Conservation (phyloP, 2,329 filamentous ascomycete species). For the Fusarium paranaense region DNA sequence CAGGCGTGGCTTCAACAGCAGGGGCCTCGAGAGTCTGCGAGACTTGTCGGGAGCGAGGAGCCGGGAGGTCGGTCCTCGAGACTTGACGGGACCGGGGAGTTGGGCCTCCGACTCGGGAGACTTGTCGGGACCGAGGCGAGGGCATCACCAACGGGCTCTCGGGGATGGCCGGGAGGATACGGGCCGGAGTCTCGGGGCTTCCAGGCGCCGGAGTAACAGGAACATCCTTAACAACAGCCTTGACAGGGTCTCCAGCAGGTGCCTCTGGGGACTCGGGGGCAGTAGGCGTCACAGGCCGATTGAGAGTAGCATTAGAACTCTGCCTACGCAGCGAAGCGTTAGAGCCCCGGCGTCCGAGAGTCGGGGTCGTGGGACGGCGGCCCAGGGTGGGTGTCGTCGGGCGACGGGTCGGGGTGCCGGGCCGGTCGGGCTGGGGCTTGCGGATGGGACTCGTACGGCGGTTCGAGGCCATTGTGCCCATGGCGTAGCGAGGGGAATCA, state of each 20-base stretch:
- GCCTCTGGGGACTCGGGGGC: not conserved
- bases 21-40: slow-evolving; percentile 25
- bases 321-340: slow-evolving; percentile 21
- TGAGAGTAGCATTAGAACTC: slow-evolving; percentile 30
- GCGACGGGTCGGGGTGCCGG: slow-evolving; percentile 27
- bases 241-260: slow-evolving; percentile 17
- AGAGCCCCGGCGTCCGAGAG: slow-evolving; percentile 25
- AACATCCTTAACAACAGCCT: not conserved
- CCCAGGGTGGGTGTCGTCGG: slow-evolving; percentile 30
- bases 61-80: not conserved
- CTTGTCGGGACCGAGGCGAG: slow-evolving; percentile 27
- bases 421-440: slow-evolving; percentile 20
- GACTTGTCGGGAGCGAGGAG: slow-evolving; percentile 30
- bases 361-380: slow-evolving; percentile 36
- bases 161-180: slow-evolving; percentile 27
- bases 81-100: slow-evolving; percentile 25
- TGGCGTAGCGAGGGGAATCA: slow-evolving; percentile 38
- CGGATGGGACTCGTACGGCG: slow-evolving; percentile 36
- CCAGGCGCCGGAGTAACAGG: not conserved
- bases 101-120: slow-evolving; percentile 11
- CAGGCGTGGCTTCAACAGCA: not conserved
- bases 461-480: slow-evolving; percentile 35
- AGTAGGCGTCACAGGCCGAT: slow-evolving; percentile 24
- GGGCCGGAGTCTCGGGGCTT: slow-evolving; percentile 17
- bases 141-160: slow-evolving; percentile 30